Percentiles rank a stretch among this genome's conserved stretches.
phyloP scores from a whole-genome alignment of 2,329 filamentous ascomycete species.

The Pseudogymnoascus sp. region DNA sequence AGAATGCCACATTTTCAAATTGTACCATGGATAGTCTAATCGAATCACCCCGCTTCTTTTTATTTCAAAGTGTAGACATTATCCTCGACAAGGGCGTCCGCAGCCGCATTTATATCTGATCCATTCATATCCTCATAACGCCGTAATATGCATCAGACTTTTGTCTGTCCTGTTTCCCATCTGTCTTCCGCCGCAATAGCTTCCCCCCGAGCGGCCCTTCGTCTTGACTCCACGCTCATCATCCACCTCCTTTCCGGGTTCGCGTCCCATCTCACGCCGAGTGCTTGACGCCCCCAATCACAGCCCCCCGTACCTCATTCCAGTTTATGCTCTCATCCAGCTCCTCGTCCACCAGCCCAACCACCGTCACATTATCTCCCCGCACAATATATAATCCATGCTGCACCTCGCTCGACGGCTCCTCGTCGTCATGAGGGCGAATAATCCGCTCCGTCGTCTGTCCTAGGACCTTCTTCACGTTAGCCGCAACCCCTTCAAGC shows the following conservation, averaged over 20 bases:
- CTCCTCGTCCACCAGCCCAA: slow-evolving; percentile 82
- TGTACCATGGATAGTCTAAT: not conserved
- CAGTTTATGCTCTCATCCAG: slow-evolving; percentile 89
- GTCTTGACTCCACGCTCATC: not conserved
- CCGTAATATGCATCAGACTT: slow-evolving; percentile 25
- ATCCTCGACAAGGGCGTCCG: not conserved
- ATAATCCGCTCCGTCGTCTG: slow-evolving; percentile 86
- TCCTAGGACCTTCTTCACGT: slow-evolving; percentile 55
- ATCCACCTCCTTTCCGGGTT: slow-evolving; percentile 6
- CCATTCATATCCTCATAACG: slow-evolving; percentile 19
- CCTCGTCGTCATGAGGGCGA: slow-evolving; percentile 71
- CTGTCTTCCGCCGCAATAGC: not conserved
- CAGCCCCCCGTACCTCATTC: slow-evolving; percentile 76
- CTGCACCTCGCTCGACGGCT: slow-evolving; percentile 70
- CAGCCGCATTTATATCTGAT: not conserved
- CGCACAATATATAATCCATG: slow-evolving; percentile 87
- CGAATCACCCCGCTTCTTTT: not conserved
- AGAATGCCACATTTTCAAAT: not conserved
- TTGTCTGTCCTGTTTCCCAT: slow-evolving; percentile 5
- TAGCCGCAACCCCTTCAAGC: not conserved
- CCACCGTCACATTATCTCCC: slow-evolving; percentile 87
- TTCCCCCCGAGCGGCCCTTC: not conserved
- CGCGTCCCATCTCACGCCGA: slow-evolving; percentile 27
- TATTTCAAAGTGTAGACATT: not conserved
- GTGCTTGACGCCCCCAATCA: slow-evolving; percentile 81